Conservation (phyloP, 768 basidiomycete species). For the Pulveroboletus sp. region DNA sequence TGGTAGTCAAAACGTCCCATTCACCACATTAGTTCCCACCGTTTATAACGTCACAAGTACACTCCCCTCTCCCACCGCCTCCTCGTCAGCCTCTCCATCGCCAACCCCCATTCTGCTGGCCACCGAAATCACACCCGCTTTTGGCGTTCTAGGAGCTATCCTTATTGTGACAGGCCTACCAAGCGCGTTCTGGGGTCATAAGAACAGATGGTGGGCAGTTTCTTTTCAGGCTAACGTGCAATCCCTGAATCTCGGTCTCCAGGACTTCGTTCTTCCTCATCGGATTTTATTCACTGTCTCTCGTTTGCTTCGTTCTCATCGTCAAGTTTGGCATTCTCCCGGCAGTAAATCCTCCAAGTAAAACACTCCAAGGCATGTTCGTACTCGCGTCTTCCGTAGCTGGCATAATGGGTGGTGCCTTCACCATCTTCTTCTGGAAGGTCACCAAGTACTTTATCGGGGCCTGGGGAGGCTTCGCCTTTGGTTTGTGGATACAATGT, state of each 20-base stretch:
- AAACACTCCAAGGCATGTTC: conserved; percentile 83
- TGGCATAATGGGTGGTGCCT: conserved; percentile 76
- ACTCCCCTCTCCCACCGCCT: conserved; percentile 43
- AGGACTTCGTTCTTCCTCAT: conserved; percentile 94
- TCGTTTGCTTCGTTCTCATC: conserved; percentile 84
- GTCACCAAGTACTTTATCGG: conserved; percentile 74
- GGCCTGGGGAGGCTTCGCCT: conserved; percentile 65
- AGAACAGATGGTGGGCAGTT: conserved; percentile 79
- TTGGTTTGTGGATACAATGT: conserved; percentile 85
- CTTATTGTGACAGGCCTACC: conserved; percentile 88
- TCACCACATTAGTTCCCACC: conserved; percentile 56
- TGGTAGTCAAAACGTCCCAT: conserved; percentile 43
- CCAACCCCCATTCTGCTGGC: conserved; percentile 38
- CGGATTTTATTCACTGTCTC: conserved; percentile 83
- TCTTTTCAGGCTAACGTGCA: not conserved
- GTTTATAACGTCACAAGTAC: conserved; percentile 60
- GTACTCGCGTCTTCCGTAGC: conserved; percentile 77
- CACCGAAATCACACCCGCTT: conserved; percentile 80
- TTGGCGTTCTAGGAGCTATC: conserved; percentile 82
- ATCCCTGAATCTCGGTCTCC: conserved; percentile 14
- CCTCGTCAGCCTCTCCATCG: conserved; percentile 37
- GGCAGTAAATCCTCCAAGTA: conserved; percentile 75
- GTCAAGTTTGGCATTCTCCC: conserved; percentile 81
- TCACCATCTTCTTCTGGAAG: conserved; percentile 92
- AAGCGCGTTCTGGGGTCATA: conserved; percentile 88